A percentile compares a stretch with the other conserved stretches of the same genome.
Evolutionary conservation across 805 yeast species (phyloP).

Genomic region (Saturnispora sanitii): DNA sequence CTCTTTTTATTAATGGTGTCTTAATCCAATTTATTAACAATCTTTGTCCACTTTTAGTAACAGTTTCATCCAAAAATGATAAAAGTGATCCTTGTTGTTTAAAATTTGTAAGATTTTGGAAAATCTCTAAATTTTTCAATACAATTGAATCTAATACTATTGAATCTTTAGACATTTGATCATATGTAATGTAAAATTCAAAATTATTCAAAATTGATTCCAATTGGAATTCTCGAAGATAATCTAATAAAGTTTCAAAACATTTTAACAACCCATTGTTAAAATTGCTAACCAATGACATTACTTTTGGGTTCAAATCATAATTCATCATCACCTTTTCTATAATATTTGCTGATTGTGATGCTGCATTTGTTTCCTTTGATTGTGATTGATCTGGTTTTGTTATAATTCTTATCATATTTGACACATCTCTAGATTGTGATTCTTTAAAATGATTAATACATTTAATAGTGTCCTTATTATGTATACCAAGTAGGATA

Average conservation of each 20-base stretch:
- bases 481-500: constrained; percentile 34
- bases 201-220: constrained; percentile 43
- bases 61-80: constrained; percentile 75
- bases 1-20: constrained; percentile 52
- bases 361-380: neutral
- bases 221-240: constrained; percentile 56
- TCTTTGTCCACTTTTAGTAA: constrained; percentile 68
- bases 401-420: constrained; percentile 11
- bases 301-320: constrained; percentile 9
- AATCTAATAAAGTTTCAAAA: constrained; percentile 38
- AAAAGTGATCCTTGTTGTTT: constrained; percentile 57
- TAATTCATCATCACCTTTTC: constrained; percentile 7
- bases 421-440: neutral
- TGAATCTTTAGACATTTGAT: constrained; percentile 34
- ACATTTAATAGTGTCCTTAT: constrained; percentile 27
- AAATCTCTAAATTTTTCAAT: constrained; percentile 64
- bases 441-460: constrained; percentile 14
- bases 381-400: neutral
- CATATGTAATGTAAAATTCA: constrained; percentile 44
- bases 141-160: constrained; percentile 57
- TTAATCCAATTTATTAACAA: constrained; percentile 63
- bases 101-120: constrained; percentile 50
- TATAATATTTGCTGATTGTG: no score
- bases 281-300: constrained; percentile 14
- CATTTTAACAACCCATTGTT: constrained; percentile 16